Evolutionary conservation across 2,329 filamentous ascomycete species (phyloP).

Genomic region (Cladophialophora psammophila): DNA sequence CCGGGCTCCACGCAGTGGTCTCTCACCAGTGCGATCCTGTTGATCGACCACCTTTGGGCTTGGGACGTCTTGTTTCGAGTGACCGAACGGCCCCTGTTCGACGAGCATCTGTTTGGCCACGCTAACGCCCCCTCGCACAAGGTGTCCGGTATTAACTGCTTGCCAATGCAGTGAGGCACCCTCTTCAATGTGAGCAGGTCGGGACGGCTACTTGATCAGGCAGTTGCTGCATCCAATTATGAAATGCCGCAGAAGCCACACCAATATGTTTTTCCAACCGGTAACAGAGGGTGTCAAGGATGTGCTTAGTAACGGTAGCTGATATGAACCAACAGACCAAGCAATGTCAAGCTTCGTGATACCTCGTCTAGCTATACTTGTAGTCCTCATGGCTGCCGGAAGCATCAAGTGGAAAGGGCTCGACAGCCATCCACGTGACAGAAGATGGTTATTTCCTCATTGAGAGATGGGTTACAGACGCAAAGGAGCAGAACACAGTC

Average conservation of each 20-base stretch:
- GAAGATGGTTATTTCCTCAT: background rate
- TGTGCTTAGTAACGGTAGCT: background rate
- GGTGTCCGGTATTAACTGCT: background rate
- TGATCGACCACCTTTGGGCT: background rate
- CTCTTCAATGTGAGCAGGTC: background rate
- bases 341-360: background rate
- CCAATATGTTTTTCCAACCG: background rate
- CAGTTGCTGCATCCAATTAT: background rate
- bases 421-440: background rate
- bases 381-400: background rate
- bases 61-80: background rate
- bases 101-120: background rate
- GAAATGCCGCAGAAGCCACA: background rate
- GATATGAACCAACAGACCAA: background rate
- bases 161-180: background rate
- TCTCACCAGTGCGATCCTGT: background rate
- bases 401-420: background rate
- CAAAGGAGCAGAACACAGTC: background rate
- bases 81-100: background rate
- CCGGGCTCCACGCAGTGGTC: background rate
- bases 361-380: background rate
- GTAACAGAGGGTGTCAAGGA: background rate
- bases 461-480: background rate
- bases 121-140: background rate
- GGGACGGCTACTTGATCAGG: background rate